Evolutionary conservation across 352 stramenopile species (phyloP).

Genomic region (Phytophthora megakarya): DNA sequence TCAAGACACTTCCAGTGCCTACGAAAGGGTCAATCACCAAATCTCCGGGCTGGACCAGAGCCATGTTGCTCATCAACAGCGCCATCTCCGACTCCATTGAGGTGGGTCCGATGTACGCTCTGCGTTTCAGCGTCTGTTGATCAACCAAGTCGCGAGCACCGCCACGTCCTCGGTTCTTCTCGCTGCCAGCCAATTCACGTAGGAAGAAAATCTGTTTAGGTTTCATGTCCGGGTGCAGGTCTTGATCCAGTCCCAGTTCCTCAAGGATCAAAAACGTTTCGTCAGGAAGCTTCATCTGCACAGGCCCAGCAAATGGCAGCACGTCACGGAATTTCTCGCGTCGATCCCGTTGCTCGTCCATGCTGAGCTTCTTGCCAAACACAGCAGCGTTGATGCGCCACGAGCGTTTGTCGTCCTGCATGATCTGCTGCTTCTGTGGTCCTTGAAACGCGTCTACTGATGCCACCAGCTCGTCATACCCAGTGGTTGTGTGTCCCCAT

Average conservation of each 20-base stretch:
- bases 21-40: constrained; percentile 97
- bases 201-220: constrained; percentile 78
- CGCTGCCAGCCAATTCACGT: constrained; percentile 68
- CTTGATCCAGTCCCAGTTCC: constrained; percentile 67
- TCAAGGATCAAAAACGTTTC: constrained; percentile 82
- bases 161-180: constrained; percentile 73
- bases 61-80: constrained; percentile 95
- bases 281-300: constrained; percentile 68
- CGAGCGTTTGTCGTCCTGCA: constrained; percentile 49
- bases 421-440: constrained; percentile 49
- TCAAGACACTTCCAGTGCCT: constrained; percentile 96
- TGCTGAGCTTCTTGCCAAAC: constrained; percentile 83
- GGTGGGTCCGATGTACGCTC: constrained; percentile 96
- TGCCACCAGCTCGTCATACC: constrained; percentile 58
- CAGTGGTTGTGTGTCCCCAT: constrained; percentile 50
- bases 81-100: constrained; percentile 97
- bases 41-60: constrained; percentile 64
- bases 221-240: constrained; percentile 37
- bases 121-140: constrained; percentile 93
- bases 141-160: constrained; percentile 81
- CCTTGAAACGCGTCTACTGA: constrained; percentile 44
- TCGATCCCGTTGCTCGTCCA: constrained; percentile 60
- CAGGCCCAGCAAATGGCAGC: constrained; percentile 69
- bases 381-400: constrained; percentile 83
- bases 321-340: constrained; percentile 57